Conservation (phyloP, 495 filamentous ascomycete species). For the Pyronema domesticum region DNA sequence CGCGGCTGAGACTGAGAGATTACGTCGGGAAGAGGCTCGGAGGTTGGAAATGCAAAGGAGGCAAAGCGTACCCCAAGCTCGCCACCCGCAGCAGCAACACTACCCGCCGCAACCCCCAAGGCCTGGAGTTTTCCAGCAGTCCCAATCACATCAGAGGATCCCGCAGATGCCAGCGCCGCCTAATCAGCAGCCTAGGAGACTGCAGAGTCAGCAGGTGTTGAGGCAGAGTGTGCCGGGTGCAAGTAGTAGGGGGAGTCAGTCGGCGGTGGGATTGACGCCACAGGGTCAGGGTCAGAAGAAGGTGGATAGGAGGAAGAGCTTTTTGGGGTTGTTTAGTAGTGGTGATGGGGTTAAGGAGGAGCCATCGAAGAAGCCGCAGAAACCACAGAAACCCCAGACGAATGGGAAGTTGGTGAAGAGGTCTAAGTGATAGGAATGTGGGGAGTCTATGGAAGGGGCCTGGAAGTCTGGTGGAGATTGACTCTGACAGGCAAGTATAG, state of each 20-base stretch:
- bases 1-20: slow-evolving; percentile 66
- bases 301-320: slow-evolving; percentile 14
- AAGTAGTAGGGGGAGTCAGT: not conserved
- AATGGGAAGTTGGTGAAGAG: slow-evolving; percentile 17
- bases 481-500: too few relatives aligned
- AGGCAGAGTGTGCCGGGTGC: not conserved
- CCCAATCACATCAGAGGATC: slow-evolving; percentile 8
- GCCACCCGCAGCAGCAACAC: not conserved
- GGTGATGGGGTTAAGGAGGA: slow-evolving; percentile 4
- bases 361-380: not conserved
- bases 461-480: too few relatives aligned
- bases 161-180: slow-evolving; percentile 3
- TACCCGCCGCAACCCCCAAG: not conserved
- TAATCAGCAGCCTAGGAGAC: not conserved
- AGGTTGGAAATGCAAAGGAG: not conserved
- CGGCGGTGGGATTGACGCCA: not conserved
- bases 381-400: slow-evolving; percentile 4
- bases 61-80: not conserved
- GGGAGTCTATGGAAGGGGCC: too few relatives aligned
- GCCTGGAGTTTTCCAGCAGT: slow-evolving; percentile 5
- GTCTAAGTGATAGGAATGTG: slow-evolving; percentile 9
- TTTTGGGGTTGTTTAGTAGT: slow-evolving; percentile 21
- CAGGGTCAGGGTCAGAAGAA: not conserved
- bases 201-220: not conserved
- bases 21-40: slow-evolving; percentile 33